phyloP scores from a whole-genome alignment of 306 rosid species.

The Vigna mungo region DNA sequence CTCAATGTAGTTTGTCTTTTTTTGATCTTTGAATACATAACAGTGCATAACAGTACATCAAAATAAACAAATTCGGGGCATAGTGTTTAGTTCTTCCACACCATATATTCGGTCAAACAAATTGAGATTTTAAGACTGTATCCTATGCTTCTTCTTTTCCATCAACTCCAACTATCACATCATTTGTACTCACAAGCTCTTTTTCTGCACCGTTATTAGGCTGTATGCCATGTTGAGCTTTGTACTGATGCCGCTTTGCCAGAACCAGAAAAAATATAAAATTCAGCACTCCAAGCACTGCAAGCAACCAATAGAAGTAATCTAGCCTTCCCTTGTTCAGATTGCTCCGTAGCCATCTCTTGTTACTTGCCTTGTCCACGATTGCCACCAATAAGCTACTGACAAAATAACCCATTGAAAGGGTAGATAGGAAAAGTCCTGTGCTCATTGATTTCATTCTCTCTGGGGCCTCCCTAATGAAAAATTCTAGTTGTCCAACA shows the following conservation, averaged over 20 bases:
- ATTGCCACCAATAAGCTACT: constrained; percentile 81
- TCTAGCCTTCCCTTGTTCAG: constrained; percentile 67
- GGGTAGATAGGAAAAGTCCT: constrained; percentile 79
- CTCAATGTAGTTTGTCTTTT: not conserved
- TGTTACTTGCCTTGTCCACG: constrained; percentile 71
- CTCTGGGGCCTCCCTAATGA: constrained; percentile 96
- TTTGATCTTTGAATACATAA: not conserved
- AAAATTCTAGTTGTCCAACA: constrained; percentile 96
- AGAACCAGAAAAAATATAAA: constrained; percentile 67
- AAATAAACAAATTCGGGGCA: constrained; percentile 30
- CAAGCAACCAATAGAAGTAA: constrained; percentile 81
- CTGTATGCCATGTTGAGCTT: constrained; percentile 50
- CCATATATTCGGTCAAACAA: constrained; percentile 12
- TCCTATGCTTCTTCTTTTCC: constrained; percentile 62
- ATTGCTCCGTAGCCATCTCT: constrained; percentile 79
- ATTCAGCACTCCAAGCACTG: constrained; percentile 68
- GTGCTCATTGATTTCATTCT: constrained; percentile 99
- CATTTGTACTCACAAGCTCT: constrained; percentile 60
- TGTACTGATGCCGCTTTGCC: constrained; percentile 81
- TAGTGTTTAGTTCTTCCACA: constrained; percentile 15
- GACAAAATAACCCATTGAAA: constrained; percentile 90
- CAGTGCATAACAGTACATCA: constrained; percentile 35
- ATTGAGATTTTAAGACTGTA: constrained; percentile 19
- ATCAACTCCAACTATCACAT: constrained; percentile 47
- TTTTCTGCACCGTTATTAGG: constrained; percentile 47